A percentile compares a stretch with the other conserved stretches of the same genome.
Evolutionary conservation across 495 filamentous ascomycete genomes (phyloP).

Genomic region (Aspergillus egyptiacus): DNA sequence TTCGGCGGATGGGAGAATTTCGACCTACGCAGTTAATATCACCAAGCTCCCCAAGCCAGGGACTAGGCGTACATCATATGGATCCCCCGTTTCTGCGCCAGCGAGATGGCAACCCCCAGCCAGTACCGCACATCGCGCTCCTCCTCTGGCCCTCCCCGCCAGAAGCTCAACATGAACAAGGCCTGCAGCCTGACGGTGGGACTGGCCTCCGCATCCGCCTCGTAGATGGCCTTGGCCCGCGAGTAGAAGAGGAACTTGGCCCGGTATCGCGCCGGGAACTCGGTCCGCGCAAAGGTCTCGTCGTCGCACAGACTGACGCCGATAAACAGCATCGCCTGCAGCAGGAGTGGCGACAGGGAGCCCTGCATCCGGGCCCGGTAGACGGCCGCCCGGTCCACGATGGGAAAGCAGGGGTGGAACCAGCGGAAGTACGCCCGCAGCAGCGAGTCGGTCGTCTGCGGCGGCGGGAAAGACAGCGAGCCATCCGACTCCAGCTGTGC

Average conservation of each 20-base stretch:
- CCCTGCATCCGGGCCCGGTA: conserved; percentile 24
- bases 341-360: conserved; percentile 32
- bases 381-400: conserved; percentile 29
- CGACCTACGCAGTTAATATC: conserved; percentile 24
- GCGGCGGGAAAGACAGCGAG: conserved; percentile 33
- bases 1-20: conserved; percentile 28
- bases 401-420: conserved; percentile 43
- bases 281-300: conserved; percentile 22
- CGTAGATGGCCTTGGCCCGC: conserved; percentile 39
- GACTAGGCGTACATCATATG: conserved; percentile 34
- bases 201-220: conserved; percentile 38
- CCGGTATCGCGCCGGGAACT: conserved; percentile 31
- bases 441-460: conserved; percentile 25
- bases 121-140: conserved; percentile 41
- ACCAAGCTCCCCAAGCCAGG: background rate
- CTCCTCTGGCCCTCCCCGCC: conserved; percentile 34
- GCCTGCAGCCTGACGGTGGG: conserved; percentile 34
- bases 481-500: conserved; percentile 30
- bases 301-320: conserved; percentile 39
- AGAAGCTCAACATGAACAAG: conserved; percentile 42
- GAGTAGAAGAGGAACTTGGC: conserved; percentile 38
- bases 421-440: conserved; percentile 40
- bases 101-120: conserved; percentile 35
- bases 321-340: conserved; percentile 41
- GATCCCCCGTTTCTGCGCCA: conserved; percentile 43